Evolutionary conservation across 129 eudicot genomes (phyloP), one percentile per base, ranked within the genome.

Genomic region (Arctium lappa): DNA sequence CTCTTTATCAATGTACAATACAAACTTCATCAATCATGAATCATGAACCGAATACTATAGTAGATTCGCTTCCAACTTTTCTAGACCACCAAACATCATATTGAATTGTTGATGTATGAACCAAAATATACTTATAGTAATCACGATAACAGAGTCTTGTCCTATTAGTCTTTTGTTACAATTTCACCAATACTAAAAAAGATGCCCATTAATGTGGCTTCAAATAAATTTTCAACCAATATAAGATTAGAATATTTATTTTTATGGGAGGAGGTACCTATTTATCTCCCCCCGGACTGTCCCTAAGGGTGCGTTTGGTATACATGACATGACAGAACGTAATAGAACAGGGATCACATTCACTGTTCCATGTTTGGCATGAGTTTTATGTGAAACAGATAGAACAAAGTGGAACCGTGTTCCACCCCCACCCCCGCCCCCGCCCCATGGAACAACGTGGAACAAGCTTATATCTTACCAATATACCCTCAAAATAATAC

Each of bases 1-100:
- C 6, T 83, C 91, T 75, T 86, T 80, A 77, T 77, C 37, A 63
- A 77, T 42, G 65, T 8, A 62, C 56, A 34, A 62, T 77, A 63
- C 73, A 62, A 77, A 63, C 16, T 46, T 60, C 36, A 77, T 15
- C 5, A 38, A 72, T 65, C 77, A 5, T 33, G 50, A 50, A 76
- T 56, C 13, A 69, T 13, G 50, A 16, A 33, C 29, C 11, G 29
- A 29, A 39, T 6, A 27, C 34, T 65, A 38, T 33, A 9, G 66
- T 56, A 56, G 18, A 56, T 56, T 56, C 6, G 18, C 66, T 56
- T 13, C 65, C 8, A 1, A 4, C 12, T 76, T 60, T 53, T 53
- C 39, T 31, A 16, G 44, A 76, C 50, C 71, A 60, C 68, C 68
- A 60, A 74, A 29, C 78, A 74, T 16, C 53, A n/a, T 12, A 32